Conservation (phyloP, 2,329 filamentous ascomycete genomes). For the Didymella pomorum region DNA sequence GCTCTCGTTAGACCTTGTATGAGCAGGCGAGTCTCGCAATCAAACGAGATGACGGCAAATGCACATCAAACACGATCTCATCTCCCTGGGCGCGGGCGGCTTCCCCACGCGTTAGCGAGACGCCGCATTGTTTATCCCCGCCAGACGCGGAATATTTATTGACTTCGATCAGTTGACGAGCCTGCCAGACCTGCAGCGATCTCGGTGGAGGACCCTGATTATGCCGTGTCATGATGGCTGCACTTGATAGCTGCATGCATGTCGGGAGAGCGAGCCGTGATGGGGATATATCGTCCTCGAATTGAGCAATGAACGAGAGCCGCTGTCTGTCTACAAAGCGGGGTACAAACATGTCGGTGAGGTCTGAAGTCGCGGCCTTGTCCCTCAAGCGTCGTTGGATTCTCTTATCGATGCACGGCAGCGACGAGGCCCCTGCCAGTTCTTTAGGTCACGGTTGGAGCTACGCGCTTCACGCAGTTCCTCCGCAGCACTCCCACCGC, state of each 20-base stretch:
- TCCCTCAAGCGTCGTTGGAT: constrained; percentile 31
- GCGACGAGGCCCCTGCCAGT: constrained; percentile 27
- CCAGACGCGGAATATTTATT: constrained; percentile 21
- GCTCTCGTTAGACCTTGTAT: constrained; percentile 3
- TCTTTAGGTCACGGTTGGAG: constrained; percentile 22
- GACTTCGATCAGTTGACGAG: constrained; percentile 17
- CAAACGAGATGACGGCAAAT: constrained; percentile 32
- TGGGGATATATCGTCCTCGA: constrained; percentile 16
- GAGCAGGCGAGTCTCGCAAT: constrained; percentile 13
- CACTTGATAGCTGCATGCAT: constrained; percentile 19
- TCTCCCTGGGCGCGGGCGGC: constrained; percentile 28
- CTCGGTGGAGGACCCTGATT: constrained; percentile 22
- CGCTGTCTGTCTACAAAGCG: constrained; percentile 25
- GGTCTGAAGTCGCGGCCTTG: constrained; percentile 25
- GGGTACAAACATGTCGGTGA: constrained; percentile 41
- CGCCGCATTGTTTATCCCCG: constrained; percentile 21
- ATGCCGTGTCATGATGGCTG: constrained; percentile 20
- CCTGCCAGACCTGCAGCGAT: constrained; percentile 22
- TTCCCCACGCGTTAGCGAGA: constrained; percentile 37
- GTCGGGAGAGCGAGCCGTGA: constrained; percentile 17
- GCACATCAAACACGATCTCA: constrained; percentile 36
- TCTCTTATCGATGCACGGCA: constrained; percentile 38
- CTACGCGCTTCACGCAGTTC: constrained; percentile 13
- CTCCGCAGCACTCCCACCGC: constrained; percentile 29
- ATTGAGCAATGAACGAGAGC: constrained; percentile 9